Percentiles rank a stretch among this genome's conserved stretches.
These are phyloP conservation scores for Strobilomyces echinocephalus DNA, from an alignment of 768 basidiomycete species.

Conservation along the genomic window DNA sequence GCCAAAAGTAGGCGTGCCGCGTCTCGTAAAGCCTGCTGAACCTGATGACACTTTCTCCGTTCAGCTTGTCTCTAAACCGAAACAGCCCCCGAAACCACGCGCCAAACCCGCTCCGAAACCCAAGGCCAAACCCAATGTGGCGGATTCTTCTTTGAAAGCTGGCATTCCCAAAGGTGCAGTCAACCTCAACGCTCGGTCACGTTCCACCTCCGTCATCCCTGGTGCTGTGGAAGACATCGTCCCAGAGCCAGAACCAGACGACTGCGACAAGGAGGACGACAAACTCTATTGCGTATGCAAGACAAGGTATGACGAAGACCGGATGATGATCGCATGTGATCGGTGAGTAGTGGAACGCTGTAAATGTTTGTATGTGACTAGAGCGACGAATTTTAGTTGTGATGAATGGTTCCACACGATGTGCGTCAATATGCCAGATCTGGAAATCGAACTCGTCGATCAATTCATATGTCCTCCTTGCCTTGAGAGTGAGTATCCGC, in stretches of 20 bases:
- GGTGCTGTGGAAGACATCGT: slow-evolving; percentile 36
- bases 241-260: slow-evolving; percentile 49
- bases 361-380: not conserved
- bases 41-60: not conserved
- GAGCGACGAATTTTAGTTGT: slow-evolving; percentile 48
- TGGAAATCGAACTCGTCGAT: slow-evolving; percentile 83
- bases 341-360: slow-evolving; percentile 44
- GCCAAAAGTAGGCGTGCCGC: slow-evolving; percentile 16
- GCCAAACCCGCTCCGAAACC: slow-evolving; percentile 30
- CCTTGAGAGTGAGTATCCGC: slow-evolving; percentile 54
- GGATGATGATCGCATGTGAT: slow-evolving; percentile 92
- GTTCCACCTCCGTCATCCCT: slow-evolving; percentile 70
- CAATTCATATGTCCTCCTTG: slow-evolving; percentile 88
- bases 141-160: slow-evolving; percentile 16
- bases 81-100: slow-evolving; percentile 30
- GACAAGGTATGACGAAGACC: slow-evolving; percentile 81
- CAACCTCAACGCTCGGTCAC: slow-evolving; percentile 46
- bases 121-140: slow-evolving; percentile 16
- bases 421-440: slow-evolving; percentile 78
- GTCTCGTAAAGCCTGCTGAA: not conserved
- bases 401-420: slow-evolving; percentile 93
- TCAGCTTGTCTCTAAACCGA: slow-evolving; percentile 24
- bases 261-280: slow-evolving; percentile 37
- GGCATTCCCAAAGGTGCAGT: slow-evolving; percentile 17
- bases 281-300: slow-evolving; percentile 87